Base-by-base conservation (phyloP, 176 grass and related monocot species). In the Carex pumila region DNA sequence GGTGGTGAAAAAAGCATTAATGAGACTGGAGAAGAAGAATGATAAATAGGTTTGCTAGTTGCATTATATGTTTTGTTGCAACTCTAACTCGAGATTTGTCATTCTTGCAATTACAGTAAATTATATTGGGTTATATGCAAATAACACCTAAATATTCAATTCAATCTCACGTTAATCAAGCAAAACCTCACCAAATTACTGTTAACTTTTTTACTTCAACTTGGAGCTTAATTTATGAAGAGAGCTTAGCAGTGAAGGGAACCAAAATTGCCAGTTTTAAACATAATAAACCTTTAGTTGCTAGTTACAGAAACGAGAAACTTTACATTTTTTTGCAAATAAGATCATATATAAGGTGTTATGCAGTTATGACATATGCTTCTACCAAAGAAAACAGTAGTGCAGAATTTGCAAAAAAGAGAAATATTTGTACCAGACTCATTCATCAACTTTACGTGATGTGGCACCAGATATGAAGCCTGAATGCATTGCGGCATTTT, bases 401-500 rank as follows among this genome's bases (percentile, higher is more conserved):
- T 36, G 7, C 66, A 61, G 49, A 15, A 25, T 25, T 25, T 25
- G 25, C 25, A 25, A 76, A 53, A 83, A 11, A 36, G 39, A 30
- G n/a, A 21, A 70, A 34, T 43, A 63, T 37, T 22, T 41, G 43
- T 90, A 94, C 92, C 81, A 60, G 83, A 73, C 57, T 90, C 81
- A 84, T 84, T 91, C 70, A 85, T 77, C 53, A 74, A 88, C 66
- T 53, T 86, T 84, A 58, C 84, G 58, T 2, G 84, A 71, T 34
- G 81, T 47, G 41, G 65, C 36, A 50, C 67, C 82, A 63, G 89
- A 71, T 53, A 85, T 90, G 80, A 94, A 94, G 79, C 89, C 92
- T 83, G 88, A 84, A 52, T 89, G 87, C 58, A 83, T 83, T 86
- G 87, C 73, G 12, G 83, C 70, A 71, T 86, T 95, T 58, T 91